Percentiles rank a stretch among this genome's conserved stretches.
These are phyloP conservation scores for Cunninghamia lanceolata DNA, from an alignment of 75 land plant species.

Conservation along the genomic window DNA sequence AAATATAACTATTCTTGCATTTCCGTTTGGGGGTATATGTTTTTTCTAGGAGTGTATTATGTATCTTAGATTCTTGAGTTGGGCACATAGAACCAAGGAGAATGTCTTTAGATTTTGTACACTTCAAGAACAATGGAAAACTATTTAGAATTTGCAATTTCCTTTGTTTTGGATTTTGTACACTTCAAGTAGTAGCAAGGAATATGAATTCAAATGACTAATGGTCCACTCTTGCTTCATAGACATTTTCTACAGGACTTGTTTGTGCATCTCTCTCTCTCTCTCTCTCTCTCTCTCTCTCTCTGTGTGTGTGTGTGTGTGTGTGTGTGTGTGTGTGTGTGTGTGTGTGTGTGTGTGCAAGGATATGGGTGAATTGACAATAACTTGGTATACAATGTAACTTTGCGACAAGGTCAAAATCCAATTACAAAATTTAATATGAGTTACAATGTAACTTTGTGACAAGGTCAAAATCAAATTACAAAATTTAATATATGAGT, in stretches of 20 bases:
- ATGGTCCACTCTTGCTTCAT: background rate
- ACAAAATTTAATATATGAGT: background rate
- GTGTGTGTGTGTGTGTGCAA: background rate
- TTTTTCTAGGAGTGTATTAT: too few species aligned
- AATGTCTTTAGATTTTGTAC: background rate
- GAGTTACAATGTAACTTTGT: too few species aligned
- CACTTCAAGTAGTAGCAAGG: background rate
- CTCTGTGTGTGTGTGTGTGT: too few species aligned
- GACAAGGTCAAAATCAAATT: too few species aligned
- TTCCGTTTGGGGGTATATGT: too few species aligned
- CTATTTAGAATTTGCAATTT: background rate
- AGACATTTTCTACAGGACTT: background rate
- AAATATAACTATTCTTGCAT: too few species aligned
- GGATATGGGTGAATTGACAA: background rate
- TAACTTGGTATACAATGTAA: background rate
- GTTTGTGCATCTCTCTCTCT: background rate
- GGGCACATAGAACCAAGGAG: background rate
- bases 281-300: background rate
- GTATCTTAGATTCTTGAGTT: too few species aligned
- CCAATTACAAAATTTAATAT: background rate
- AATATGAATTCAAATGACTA: background rate
- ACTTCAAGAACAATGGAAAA: background rate
- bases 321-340: too few species aligned
- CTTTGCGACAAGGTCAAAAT: background rate
- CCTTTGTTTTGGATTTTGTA: background rate